Conservation (phyloP, 305 asterid species). For the Monarda citriodora region DNA sequence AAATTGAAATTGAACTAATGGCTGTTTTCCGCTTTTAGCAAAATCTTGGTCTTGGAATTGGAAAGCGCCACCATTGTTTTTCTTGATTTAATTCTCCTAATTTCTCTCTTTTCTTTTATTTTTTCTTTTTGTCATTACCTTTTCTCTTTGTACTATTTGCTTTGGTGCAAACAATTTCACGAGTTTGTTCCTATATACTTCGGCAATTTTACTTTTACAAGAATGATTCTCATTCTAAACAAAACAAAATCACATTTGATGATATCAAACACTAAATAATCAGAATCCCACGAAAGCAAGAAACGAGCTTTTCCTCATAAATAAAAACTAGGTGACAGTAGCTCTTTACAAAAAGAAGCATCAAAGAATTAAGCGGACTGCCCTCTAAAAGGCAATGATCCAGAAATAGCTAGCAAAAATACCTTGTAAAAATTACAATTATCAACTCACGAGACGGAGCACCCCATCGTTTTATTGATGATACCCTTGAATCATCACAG, state of each 20-base stretch:
- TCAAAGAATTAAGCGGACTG: slow-evolving; percentile 22
- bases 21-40: slow-evolving; percentile 29
- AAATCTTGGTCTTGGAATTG: not conserved
- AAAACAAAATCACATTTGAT: not conserved
- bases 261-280: not conserved
- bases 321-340: slow-evolving; percentile 9
- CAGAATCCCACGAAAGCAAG: slow-evolving; percentile 3
- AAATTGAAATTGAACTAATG: slow-evolving; percentile 37
- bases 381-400: slow-evolving; percentile 15
- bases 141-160: too few species aligned
- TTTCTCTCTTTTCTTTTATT: not conserved
- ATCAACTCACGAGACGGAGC: slow-evolving; percentile 14
- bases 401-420: slow-evolving; percentile 4
- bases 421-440: slow-evolving; percentile 19
- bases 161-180: too few species aligned
- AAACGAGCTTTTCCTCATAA: slow-evolving; percentile 4
- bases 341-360: slow-evolving; percentile 32
- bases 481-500: slow-evolving; percentile 43
- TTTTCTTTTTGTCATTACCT: too few species aligned
- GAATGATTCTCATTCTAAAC: too few species aligned
- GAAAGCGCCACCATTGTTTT: not conserved
- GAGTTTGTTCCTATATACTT: too few species aligned
- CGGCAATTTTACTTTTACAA: too few species aligned
- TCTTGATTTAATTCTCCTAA: not conserved
- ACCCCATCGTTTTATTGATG: slow-evolving; percentile 20